Evolutionary conservation across 176 grass and related monocot genomes (phyloP).

Genomic region (Ensete ventricosum): DNA sequence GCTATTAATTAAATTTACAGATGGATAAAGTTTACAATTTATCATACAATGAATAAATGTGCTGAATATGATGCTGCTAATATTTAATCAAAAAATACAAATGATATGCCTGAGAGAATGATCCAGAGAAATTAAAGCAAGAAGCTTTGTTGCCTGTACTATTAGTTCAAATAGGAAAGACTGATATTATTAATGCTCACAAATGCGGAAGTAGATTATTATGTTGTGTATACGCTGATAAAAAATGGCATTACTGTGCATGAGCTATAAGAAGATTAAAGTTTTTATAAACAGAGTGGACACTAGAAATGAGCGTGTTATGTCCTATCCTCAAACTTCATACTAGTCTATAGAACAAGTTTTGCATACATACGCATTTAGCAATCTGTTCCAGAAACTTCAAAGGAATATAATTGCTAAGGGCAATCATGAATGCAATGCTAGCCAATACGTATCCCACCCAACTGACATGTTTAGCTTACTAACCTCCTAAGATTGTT

Average conservation of each 20-base stretch:
- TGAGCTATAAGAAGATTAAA: not conserved
- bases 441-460: not conserved
- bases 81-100: too few relatives aligned
- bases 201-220: not conserved
- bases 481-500: slow-evolving; percentile 87
- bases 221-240: not conserved
- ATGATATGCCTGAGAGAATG: not conserved
- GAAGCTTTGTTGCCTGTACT: not conserved
- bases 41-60: too few relatives aligned
- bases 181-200: not conserved
- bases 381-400: not conserved
- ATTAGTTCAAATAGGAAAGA: not conserved
- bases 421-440: not conserved
- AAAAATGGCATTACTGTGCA: not conserved
- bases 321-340: too few relatives aligned
- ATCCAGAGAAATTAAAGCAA: not conserved
- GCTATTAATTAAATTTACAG: not conserved
- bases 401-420: not conserved
- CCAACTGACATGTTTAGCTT: not conserved
- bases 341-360: too few relatives aligned
- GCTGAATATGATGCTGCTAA: too few relatives aligned
- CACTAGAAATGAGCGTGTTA: too few relatives aligned
- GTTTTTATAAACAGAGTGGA: too few relatives aligned
- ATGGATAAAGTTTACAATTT: not conserved
- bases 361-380: too few relatives aligned